These are phyloP conservation scores for Coemansia sp. DNA, from an alignment of 192 early-diverging fungal genomes.

Conservation along the genomic window DNA sequence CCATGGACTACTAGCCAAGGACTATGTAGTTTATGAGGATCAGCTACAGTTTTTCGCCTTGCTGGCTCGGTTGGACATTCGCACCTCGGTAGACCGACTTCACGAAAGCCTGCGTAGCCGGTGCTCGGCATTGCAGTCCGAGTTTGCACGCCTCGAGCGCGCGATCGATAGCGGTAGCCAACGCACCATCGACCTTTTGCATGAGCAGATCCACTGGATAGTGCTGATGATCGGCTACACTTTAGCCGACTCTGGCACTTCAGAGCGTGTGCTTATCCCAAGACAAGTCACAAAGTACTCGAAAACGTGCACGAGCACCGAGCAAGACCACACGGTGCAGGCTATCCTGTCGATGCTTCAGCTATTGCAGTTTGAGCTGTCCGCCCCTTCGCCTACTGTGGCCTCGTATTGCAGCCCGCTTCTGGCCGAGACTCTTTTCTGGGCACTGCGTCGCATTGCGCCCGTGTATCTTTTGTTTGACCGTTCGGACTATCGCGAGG, in stretches of 20 bases:
- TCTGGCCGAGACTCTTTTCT: conserved; percentile 47
- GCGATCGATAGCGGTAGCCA: conserved; percentile 20
- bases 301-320: conserved; percentile 4
- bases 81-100: conserved; percentile 29
- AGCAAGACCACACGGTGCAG: conserved; percentile 37
- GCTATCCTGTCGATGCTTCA: conserved; percentile 36
- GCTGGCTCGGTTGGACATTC: conserved; percentile 41
- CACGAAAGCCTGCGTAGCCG: conserved; percentile 37
- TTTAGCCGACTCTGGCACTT: conserved; percentile 40
- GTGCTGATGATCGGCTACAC: conserved; percentile 44
- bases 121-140: conserved; percentile 32
- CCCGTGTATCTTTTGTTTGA: conserved; percentile 45
- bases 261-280: conserved; percentile 48
- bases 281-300: conserved; percentile 29
- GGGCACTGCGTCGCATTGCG: conserved; percentile 42
- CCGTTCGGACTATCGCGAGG: conserved; percentile 27
- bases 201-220: conserved; percentile 52
- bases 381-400: conserved; percentile 17
- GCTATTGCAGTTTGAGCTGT: conserved; percentile 43
- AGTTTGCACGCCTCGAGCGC: conserved; percentile 19
- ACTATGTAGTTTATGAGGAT: conserved; percentile 51
- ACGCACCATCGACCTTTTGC: conserved; percentile 37
- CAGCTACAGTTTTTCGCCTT: conserved; percentile 51
- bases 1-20: conserved; percentile 46
- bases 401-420: conserved; percentile 37